Evolutionary conservation across 495 filamentous ascomycete species (phyloP).

Genomic region (Lentithecium fluviatile): DNA sequence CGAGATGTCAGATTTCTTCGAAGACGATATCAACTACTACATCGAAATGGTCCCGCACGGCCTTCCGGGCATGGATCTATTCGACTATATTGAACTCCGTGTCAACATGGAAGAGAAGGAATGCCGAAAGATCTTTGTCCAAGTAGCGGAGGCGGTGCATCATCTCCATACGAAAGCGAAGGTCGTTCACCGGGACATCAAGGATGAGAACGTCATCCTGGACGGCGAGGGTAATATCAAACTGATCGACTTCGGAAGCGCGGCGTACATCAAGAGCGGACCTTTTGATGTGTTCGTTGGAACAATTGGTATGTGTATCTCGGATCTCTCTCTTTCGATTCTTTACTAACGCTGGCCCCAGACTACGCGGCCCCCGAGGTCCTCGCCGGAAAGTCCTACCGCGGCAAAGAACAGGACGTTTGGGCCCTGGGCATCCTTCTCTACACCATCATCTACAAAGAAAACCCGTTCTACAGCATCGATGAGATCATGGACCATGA

Average conservation of each 20-base stretch:
- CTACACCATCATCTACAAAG: constrained; percentile 98
- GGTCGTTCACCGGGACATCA: constrained; percentile 97
- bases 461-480: constrained; percentile 98
- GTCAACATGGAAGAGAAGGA: constrained; percentile 95
- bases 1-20: constrained; percentile 98
- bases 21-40: constrained; percentile 97
- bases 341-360: constrained; percentile 41
- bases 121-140: constrained; percentile 90
- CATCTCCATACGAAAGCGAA: constrained; percentile 88
- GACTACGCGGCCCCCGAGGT: constrained; percentile 98
- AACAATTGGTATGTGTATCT: constrained; percentile 78
- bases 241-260: constrained; percentile 96
- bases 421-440: constrained; percentile 98
- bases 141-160: constrained; percentile 84
- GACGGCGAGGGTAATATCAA: constrained; percentile 96
- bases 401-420: constrained; percentile 95
- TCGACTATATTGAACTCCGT: constrained; percentile 96
- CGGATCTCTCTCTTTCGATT: not conserved
- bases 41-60: constrained; percentile 98
- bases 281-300: constrained; percentile 99
- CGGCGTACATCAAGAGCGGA: constrained; percentile 95
- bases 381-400: constrained; percentile 87
- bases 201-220: constrained; percentile 95
- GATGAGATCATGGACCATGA: constrained; percentile 99
- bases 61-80: constrained; percentile 96